Conservation (phyloP, 2,329 filamentous ascomycete genomes). For the Exophiala sideris region DNA sequence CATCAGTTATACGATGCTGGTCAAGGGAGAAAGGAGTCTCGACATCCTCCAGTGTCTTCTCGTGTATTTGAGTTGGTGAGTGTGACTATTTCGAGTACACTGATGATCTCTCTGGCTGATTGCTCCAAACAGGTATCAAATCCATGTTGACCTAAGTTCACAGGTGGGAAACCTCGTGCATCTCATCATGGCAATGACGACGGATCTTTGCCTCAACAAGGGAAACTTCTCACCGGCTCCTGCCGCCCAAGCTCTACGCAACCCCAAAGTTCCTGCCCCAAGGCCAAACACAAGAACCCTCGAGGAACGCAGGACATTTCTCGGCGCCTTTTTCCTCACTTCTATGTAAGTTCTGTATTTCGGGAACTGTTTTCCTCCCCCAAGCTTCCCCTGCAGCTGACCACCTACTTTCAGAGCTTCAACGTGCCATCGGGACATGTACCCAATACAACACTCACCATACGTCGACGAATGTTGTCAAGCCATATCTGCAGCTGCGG, state of each 20-base stretch:
- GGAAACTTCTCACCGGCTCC: neutral
- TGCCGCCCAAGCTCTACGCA: neutral
- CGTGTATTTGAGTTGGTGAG: constrained; percentile 37
- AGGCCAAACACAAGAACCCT: constrained; percentile 26
- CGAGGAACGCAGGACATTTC: constrained; percentile 44
- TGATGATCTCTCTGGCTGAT: neutral
- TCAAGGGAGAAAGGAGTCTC: constrained; percentile 33
- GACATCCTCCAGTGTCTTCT: constrained; percentile 40
- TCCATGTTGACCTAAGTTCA: constrained; percentile 31
- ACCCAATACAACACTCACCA: constrained; percentile 49
- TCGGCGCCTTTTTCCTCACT: constrained; percentile 45
- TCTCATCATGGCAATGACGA: constrained; percentile 36
- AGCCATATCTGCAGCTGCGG: constrained; percentile 43
- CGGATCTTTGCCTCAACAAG: constrained; percentile 34
- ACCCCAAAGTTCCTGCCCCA: neutral
- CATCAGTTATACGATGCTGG: constrained; percentile 33
- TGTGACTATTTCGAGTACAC: neutral
- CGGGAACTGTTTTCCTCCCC: neutral
- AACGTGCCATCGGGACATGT: constrained; percentile 40
- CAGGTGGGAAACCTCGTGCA: constrained; percentile 35
- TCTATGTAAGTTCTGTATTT: constrained; percentile 35
- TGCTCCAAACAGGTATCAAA: neutral
- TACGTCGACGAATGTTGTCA: constrained; percentile 53
- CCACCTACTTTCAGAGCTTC: constrained; percentile 1
- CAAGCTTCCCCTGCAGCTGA: neutral